Base-by-base conservation (phyloP, 2,329 filamentous ascomycete species). In the Lecanicillium sp. region DNA sequence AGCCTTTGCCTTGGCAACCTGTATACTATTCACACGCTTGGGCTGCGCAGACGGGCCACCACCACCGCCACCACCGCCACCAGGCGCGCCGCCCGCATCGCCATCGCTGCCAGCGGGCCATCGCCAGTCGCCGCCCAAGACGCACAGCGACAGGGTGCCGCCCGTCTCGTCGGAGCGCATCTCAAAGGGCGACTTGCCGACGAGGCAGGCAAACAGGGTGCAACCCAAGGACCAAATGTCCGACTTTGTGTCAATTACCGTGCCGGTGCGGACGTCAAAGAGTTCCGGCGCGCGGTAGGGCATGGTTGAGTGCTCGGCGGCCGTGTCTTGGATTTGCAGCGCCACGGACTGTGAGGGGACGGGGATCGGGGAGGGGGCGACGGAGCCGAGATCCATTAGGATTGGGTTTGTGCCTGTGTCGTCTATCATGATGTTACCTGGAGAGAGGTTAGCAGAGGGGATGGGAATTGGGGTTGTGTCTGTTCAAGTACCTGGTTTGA, bases 211-310 rank as follows among this genome's bases (percentile, higher is more conserved):
- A 63, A 94, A 98, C 32, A 98, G 71, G n/a, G 92, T 97, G 69
- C 92, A 97, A 37, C 92, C 92, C 17, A 98, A 68, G 13, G 87
- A 94, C 92, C 92, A 98, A 48, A 98, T 94, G 61, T 98, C 92
- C 29, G 95, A 87, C 59, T 96, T 96, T 11, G 89, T 94, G 62
- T 97, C 92, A 55, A 98, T 84, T 36, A 87, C 78, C 35, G 83
- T 81, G 46, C 87, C 90, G 3, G 88, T 96, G 65, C 94, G 94
- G 41, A 97, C 92, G 60, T 98, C 92, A 62, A 98, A 98, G 44
- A 98, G 80, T 64, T 98, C 92, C 0, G 92, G 92, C 2, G 92
- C 92, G 43, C 92, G 87, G 66, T 98, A 98, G 0, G 92, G 89
- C 90, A 98, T 97, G 29, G 92, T 98, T 48, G 82, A 90, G 69